Evolutionary conservation across 2,329 filamentous ascomycete species (phyloP).

Genomic region (Aspergillus costaricaensis): DNA sequence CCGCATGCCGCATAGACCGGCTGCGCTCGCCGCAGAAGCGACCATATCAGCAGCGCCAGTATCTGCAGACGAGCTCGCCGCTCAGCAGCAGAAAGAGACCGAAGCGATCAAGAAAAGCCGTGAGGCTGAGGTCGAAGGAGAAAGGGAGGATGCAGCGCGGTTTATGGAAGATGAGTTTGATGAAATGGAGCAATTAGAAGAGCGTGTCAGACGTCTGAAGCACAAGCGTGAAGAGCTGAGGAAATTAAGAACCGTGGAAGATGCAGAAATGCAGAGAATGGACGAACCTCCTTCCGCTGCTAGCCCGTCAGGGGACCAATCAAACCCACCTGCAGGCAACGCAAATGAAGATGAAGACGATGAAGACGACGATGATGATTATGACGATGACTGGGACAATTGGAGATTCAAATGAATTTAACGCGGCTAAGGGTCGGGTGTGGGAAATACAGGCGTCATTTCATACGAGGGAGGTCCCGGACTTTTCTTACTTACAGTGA

Average conservation of each 20-base stretch:
- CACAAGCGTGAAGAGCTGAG: conserved; percentile 70
- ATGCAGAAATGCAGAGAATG: conserved; percentile 26
- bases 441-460: conserved; percentile 25
- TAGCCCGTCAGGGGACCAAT: conserved; percentile 28
- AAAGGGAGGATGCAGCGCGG: conserved; percentile 73
- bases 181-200: conserved; percentile 78
- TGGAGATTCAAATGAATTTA: conserved; percentile 42
- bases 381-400: conserved; percentile 52
- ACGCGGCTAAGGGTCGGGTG: conserved; percentile 19
- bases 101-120: conserved; percentile 45
- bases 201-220: conserved; percentile 67
- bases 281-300: conserved; percentile 29
- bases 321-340: conserved; percentile 42
- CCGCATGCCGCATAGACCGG: conserved; percentile 33
- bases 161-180: conserved; percentile 77
- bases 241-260: conserved; percentile 37
- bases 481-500: conserved; percentile 36
- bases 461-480: conserved; percentile 27
- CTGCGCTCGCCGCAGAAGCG: conserved; percentile 47
- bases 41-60: conserved; percentile 71
- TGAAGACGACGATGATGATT: conserved; percentile 54
- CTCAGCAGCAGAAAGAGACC: conserved; percentile 52
- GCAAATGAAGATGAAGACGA: conserved; percentile 27
- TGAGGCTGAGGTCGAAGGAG: conserved; percentile 63
- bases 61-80: conserved; percentile 63